phyloP scores from a whole-genome alignment of 352 stramenopile species.

The Globisporangium cederbergense region DNA sequence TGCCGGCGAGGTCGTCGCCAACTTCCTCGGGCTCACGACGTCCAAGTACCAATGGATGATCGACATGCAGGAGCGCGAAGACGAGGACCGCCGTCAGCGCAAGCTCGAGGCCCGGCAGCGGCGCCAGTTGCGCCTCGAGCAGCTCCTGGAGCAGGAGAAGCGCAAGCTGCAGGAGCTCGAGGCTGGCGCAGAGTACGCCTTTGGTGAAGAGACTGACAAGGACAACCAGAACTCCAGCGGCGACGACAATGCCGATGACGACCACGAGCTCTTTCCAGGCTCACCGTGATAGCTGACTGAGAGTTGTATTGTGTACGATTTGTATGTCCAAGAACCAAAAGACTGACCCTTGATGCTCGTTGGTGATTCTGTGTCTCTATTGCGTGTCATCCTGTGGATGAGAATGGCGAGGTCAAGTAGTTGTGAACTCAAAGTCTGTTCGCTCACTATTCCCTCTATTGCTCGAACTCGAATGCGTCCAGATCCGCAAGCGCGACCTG shows the following conservation, averaged over 20 bases:
- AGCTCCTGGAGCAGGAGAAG: slow-evolving; percentile 67
- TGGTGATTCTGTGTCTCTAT: slow-evolving; percentile 7
- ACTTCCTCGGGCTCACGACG: slow-evolving; percentile 79
- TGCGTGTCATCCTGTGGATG: not conserved
- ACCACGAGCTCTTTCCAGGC: not conserved
- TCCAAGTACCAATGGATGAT: slow-evolving; percentile 87
- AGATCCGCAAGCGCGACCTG: slow-evolving; percentile 36
- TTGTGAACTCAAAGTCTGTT: not conserved
- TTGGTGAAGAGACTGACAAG: not conserved
- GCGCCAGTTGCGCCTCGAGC: slow-evolving; percentile 58
- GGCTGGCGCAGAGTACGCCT: slow-evolving; percentile 12
- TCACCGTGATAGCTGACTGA: not conserved
- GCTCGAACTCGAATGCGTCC: slow-evolving; percentile 25
- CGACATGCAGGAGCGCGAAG: slow-evolving; percentile 65
- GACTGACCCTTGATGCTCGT: too few species aligned
- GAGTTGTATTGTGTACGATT: too few species aligned
- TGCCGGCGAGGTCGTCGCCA: slow-evolving; percentile 70
- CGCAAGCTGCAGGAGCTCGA: slow-evolving; percentile 68
- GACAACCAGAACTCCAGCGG: not conserved
- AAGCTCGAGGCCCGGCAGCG: slow-evolving; percentile 58
- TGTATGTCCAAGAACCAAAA: not conserved
- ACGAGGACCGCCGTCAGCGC: slow-evolving; percentile 57
- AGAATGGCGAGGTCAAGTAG: not conserved
- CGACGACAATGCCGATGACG: not conserved
- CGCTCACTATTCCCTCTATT: slow-evolving; percentile 4